A percentile compares a stretch with the other conserved stretches of the same genome.
These are phyloP conservation scores for Sphagnum tenellum DNA, from an alignment of 225 moss, liverwort and hornwort genomes.

Conservation along the genomic window DNA sequence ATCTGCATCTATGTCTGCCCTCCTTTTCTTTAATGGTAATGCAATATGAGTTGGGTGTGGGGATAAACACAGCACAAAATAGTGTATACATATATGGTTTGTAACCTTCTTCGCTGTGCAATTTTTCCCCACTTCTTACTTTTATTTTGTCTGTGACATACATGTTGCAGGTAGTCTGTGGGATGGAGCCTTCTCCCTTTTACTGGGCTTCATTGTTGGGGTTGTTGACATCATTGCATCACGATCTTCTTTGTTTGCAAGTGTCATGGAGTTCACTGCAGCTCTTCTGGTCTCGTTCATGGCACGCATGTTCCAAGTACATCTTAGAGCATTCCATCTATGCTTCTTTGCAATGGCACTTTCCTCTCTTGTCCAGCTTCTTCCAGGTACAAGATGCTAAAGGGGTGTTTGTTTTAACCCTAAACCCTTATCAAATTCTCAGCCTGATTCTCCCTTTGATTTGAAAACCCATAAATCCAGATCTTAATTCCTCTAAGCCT, in stretches of 20 bases:
- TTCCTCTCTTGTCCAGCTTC: constrained; percentile 43
- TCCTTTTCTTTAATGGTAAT: constrained; percentile 42
- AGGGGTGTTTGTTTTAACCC: no score
- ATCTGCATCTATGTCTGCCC: constrained; percentile 41
- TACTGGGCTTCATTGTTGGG: constrained; percentile 39
- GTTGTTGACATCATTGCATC: constrained; percentile 41
- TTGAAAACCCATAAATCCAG: no score
- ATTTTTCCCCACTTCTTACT: no score
- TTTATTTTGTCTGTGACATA: no score
- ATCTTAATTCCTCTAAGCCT: no score
- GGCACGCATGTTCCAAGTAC: constrained; percentile 31
- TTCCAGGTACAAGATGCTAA: constrained; percentile 12
- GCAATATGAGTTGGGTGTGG: no score
- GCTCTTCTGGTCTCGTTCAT: constrained; percentile 52
- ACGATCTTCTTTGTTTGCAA: constrained; percentile 29
- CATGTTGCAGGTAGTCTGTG: constrained; percentile 20
- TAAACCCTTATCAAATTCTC: no score
- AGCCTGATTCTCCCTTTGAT: no score
- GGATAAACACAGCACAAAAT: no score
- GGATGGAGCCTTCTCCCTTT: constrained; percentile 33
- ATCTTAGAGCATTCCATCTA: constrained; percentile 21
- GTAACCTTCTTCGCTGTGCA: no score
- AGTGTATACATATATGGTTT: no score
- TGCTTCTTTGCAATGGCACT: constrained; percentile 63
- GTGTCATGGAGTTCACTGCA: constrained; percentile 43